Evolutionary conservation across 345 rosid species (phyloP).

Genomic region (Acer saccharum): DNA sequence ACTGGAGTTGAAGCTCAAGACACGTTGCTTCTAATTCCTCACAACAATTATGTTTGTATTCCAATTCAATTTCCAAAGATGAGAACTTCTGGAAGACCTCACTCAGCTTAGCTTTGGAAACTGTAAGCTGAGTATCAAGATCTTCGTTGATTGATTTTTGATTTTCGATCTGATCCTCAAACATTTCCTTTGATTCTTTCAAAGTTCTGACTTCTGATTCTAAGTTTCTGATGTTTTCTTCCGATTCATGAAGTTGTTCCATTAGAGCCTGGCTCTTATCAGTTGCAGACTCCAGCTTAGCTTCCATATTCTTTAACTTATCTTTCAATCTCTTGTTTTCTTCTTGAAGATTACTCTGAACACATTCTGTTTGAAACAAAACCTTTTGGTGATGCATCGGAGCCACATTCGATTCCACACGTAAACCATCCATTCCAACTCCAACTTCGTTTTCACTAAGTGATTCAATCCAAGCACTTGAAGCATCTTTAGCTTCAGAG

Average conservation of each 20-base stretch:
- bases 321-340: slow-evolving; percentile 44
- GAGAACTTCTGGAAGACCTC: slow-evolving; percentile 71
- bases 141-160: slow-evolving; percentile 80
- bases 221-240: slow-evolving; percentile 46
- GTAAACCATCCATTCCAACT: slow-evolving; percentile 15
- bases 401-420: background rate
- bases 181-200: slow-evolving; percentile 50
- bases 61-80: slow-evolving; percentile 82
- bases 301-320: slow-evolving; percentile 45
- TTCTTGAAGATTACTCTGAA: slow-evolving; percentile 31
- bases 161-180: slow-evolving; percentile 71
- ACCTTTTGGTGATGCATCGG: too few relatives aligned
- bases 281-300: slow-evolving; percentile 36
- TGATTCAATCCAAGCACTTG: slow-evolving; percentile 39
- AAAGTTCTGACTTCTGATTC: slow-evolving; percentile 47
- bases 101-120: slow-evolving; percentile 62
- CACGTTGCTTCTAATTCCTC: slow-evolving; percentile 89
- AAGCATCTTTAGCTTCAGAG: slow-evolving; percentile 35
- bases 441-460: slow-evolving; percentile 26
- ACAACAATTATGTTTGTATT: slow-evolving; percentile 74
- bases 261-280: slow-evolving; percentile 40
- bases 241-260: slow-evolving; percentile 43
- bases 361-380: background rate
- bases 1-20: slow-evolving; percentile 89
- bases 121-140: slow-evolving; percentile 77